These are phyloP conservation scores for Chytridium lagenaria DNA, from an alignment of 371 early-diverging fungal species.

Conservation along the genomic window DNA sequence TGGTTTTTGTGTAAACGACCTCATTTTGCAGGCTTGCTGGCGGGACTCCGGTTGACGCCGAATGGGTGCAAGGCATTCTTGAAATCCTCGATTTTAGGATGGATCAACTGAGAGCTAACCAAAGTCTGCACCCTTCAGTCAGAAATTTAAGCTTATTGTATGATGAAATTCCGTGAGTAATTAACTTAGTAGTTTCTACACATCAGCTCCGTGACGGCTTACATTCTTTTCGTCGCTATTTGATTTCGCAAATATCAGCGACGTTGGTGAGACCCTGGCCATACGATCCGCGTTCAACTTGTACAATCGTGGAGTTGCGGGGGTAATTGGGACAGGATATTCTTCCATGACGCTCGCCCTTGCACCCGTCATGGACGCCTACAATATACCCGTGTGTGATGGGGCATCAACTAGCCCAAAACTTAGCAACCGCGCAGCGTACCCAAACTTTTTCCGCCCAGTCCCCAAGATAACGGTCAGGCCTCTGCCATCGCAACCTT, in stretches of 20 bases:
- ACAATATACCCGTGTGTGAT: constrained; percentile 35
- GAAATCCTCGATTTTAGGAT: background rate
- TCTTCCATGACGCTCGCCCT: constrained; percentile 32
- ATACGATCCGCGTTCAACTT: constrained; percentile 1
- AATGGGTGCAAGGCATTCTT: background rate
- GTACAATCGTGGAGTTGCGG: background rate
- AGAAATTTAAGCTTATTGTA: background rate
- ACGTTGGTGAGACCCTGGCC: background rate
- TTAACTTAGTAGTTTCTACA: too few species aligned
- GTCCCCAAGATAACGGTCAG: too few species aligned
- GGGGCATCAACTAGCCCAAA: constrained; percentile 32
- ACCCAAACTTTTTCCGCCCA: constrained; percentile 46
- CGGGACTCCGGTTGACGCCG: too few species aligned
- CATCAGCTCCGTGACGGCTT: too few species aligned
- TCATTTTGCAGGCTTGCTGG: too few species aligned
- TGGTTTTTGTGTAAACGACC: too few species aligned
- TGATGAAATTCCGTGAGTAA: background rate
- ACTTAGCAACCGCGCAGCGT: constrained; percentile 23
- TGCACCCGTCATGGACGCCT: constrained; percentile 11
- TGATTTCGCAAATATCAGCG: background rate
- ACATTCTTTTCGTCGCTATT: too few species aligned
- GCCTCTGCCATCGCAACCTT: too few species aligned
- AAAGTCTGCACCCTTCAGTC: constrained; percentile 5
- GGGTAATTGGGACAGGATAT: constrained; percentile 35
- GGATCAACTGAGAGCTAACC: background rate